These are phyloP conservation scores for Millerozyma acaciae DNA, from an alignment of 805 yeast species.

Conservation along the genomic window DNA sequence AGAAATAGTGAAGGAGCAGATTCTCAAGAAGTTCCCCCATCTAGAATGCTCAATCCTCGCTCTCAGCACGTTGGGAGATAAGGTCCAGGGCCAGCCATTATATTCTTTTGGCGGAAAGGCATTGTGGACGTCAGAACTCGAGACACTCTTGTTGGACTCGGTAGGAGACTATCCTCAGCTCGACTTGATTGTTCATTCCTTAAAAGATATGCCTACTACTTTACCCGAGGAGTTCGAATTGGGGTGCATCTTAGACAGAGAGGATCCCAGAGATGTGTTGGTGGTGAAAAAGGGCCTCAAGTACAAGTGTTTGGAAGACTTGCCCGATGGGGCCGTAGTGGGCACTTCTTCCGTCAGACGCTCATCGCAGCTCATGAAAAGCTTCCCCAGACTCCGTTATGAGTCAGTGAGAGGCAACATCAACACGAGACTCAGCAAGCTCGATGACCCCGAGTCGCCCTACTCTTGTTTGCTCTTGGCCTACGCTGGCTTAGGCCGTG, in stretches of 20 bases:
- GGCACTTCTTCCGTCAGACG: conserved; percentile 95
- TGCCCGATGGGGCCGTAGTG: conserved; percentile 82
- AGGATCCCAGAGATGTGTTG: conserved; percentile 91
- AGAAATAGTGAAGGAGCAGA: conserved; percentile 60
- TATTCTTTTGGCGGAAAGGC: conserved; percentile 96
- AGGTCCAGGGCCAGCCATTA: conserved; percentile 76
- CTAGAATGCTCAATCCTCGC: conserved; percentile 74
- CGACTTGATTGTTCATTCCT: conserved; percentile 88
- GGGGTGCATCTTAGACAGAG: conserved; percentile 82
- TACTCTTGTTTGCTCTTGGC: conserved; percentile 81
- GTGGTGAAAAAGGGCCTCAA: conserved; percentile 66
- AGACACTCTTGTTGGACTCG: conserved; percentile 62
- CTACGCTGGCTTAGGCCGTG: conserved; percentile 82
- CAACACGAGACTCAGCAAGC: conserved; percentile 74
- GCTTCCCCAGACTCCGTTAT: conserved; percentile 71
- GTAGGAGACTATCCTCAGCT: conserved; percentile 63
- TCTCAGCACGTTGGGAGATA: conserved; percentile 85
- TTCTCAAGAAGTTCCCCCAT: conserved; percentile 59
- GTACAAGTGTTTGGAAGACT: conserved; percentile 61
- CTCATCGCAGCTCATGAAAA: conserved; percentile 81
- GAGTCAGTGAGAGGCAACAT: conserved; percentile 79
- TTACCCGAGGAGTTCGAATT: conserved; percentile 86
- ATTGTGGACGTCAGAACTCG: conserved; percentile 94
- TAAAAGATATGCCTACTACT: conserved; percentile 89
- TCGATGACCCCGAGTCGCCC: conserved; percentile 66